phyloP scores from a whole-genome alignment of 2,329 filamentous ascomycete genomes.

The Neonectria hederae region DNA sequence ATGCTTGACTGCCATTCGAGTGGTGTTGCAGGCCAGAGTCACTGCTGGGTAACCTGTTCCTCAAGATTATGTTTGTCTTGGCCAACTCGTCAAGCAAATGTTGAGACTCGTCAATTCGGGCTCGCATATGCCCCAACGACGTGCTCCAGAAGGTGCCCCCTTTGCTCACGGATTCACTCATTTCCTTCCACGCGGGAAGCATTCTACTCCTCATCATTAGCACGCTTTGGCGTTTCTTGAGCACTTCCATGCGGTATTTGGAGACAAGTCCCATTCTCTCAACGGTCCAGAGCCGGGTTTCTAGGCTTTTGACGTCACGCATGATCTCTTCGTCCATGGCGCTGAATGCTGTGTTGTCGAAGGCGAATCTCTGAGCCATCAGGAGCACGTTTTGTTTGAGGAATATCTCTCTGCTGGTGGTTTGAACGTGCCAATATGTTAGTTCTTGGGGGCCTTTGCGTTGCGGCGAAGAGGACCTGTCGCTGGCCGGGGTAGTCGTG shows the following conservation, averaged over 20 bases:
- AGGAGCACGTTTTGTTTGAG: neutral
- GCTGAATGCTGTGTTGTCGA: neutral
- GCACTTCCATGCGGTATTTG: neutral
- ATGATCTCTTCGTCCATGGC: neutral
- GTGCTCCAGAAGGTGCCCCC: neutral
- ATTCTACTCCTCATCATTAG: neutral
- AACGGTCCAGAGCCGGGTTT: neutral
- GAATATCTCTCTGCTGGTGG: neutral
- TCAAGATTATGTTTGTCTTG: neutral
- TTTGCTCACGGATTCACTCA: neutral
- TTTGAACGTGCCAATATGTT: neutral
- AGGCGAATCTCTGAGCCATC: neutral
- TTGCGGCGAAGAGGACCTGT: neutral
- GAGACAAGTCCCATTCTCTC: neutral
- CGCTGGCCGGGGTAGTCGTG: neutral
- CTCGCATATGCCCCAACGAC: neutral
- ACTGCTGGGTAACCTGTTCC: neutral
- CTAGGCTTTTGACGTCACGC: neutral
- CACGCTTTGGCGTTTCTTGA: neutral
- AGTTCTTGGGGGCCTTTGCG: neutral
- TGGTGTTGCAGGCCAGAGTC: too few relatives aligned
- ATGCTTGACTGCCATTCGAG: neutral
- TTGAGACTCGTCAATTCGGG: neutral
- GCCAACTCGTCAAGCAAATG: neutral
- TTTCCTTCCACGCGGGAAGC: neutral